phyloP scores from a whole-genome alignment of 2,329 filamentous ascomycete genomes.

The Pseudofabraea citricarpa region DNA sequence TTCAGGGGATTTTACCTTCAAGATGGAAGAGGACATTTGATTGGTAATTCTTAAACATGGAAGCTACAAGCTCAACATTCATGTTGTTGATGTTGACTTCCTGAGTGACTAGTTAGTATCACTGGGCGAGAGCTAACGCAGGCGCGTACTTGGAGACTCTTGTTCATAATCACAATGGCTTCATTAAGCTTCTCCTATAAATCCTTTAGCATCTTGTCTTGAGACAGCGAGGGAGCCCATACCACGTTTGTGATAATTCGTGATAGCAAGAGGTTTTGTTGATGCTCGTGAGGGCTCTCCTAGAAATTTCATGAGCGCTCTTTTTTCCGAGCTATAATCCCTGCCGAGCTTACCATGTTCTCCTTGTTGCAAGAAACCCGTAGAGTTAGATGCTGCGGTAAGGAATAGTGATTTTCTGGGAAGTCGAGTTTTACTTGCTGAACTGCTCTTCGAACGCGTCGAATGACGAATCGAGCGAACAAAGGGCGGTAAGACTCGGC shows the following conservation, averaged over 20 bases:
- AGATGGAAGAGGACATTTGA: slow-evolving; percentile 96
- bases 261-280: slow-evolving; percentile 88
- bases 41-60: slow-evolving; percentile 99
- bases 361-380: too few relatives aligned
- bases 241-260: slow-evolving; percentile 98
- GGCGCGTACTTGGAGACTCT: slow-evolving; percentile 74
- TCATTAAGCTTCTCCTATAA: slow-evolving; percentile 93
- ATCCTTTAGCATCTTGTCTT: slow-evolving; percentile 6
- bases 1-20: slow-evolving; percentile 64
- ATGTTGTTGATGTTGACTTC: slow-evolving; percentile 99
- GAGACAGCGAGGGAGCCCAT: slow-evolving; percentile 34
- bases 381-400: too few relatives aligned
- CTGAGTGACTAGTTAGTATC: too few relatives aligned
- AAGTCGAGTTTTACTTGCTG: too few relatives aligned
- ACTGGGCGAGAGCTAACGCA: too few relatives aligned
- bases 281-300: slow-evolving; percentile 97
- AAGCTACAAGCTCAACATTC: slow-evolving; percentile 95
- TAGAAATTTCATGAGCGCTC: too few relatives aligned
- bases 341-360: too few relatives aligned
- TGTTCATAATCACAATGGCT: slow-evolving; percentile 87
- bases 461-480: slow-evolving; percentile 3
- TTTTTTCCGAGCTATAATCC: too few relatives aligned
- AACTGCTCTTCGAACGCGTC: too few relatives aligned
- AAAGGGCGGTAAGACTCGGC: slow-evolving; percentile 7
- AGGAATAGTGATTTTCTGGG: too few relatives aligned